Evolutionary conservation across 2,329 filamentous ascomycete species (phyloP), one percentile per base, ranked within the genome.

Genomic region (Neonectria faginata): DNA sequence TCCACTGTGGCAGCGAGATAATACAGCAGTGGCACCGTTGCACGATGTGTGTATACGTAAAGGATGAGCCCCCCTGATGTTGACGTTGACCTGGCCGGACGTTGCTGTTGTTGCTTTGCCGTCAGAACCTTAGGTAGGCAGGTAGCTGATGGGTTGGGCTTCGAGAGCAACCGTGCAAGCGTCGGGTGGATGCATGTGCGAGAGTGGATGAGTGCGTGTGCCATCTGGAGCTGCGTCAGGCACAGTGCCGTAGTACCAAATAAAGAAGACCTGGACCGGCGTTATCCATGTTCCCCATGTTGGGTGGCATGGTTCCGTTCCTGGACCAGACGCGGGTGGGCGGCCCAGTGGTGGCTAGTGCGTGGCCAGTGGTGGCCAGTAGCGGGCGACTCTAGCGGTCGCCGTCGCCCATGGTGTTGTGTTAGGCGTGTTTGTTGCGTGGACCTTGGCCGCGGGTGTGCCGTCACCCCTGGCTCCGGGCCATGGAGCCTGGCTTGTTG

Each of bases 391-490:
- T 42, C 27, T 31, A 27, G 47, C 25, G 47, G 25, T 50, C 27
- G 47, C 53, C 47, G 27, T 50, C 27, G 42, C 25, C 27, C 3
- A 45, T 44, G 20, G 58, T 50, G 25, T 41, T 31, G 5, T 60
- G 33, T 57, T 39, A 39, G 36, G 16, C 36, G 7, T 39, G 36
- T 41, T 18, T 47, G 52, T 51, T 42, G 55, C 66, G 62, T 68
- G 63, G 41, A 41, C 39, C 60, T 47, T 52, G 69, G 60, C 69
- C 64, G 70, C 57, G 64, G 61, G 68, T 62, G 51, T 55, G 51
- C 51, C 39, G n/a, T 42, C 39, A 42, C 52, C 51, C 51, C 50
- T 20, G 36, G 47, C 33, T 48, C 57, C 42, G 25, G 41, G 57
- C 58, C 50, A 62, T 68, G 57, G 60, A 59, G 57, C 65, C 56